Conservation (phyloP, 2,329 filamentous ascomycete genomes). For the Xylariaceae sp. region DNA sequence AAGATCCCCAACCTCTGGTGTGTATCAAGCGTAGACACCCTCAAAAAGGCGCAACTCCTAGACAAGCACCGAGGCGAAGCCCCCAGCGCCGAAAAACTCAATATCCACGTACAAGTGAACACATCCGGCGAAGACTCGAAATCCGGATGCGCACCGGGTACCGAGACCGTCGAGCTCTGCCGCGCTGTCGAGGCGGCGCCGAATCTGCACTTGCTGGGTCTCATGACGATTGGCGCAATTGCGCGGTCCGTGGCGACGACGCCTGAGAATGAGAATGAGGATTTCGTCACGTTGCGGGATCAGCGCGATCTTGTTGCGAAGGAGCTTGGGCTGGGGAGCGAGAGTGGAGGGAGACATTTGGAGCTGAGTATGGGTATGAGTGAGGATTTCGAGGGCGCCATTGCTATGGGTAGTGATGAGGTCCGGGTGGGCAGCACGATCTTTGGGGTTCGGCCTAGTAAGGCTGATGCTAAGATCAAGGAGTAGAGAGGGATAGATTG, state of each 20-base stretch:
- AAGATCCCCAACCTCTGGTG: slow-evolving; percentile 86
- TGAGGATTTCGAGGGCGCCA: slow-evolving; percentile 87
- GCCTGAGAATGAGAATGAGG: slow-evolving; percentile 80
- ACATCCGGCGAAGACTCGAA: slow-evolving; percentile 86
- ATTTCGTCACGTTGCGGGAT: slow-evolving; percentile 68
- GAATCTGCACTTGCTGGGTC: slow-evolving; percentile 67
- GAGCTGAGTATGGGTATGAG: slow-evolving; percentile 99
- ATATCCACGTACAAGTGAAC: slow-evolving; percentile 90
- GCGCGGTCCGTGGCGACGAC: slow-evolving; percentile 73
- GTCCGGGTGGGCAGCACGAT: slow-evolving; percentile 92
- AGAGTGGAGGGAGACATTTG: slow-evolving; percentile 47
- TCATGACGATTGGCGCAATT: slow-evolving; percentile 98
- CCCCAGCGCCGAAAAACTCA: slow-evolving; percentile 44
- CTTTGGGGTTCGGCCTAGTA: slow-evolving; percentile 78
- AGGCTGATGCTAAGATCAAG: slow-evolving; percentile 69
- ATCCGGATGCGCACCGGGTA: slow-evolving; percentile 70
- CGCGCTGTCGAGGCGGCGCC: slow-evolving; percentile 60
- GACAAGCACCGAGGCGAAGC: slow-evolving; percentile 69
- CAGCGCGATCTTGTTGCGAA: slow-evolving; percentile 66
- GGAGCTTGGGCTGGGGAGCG: slow-evolving; percentile 50
- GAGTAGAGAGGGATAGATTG: slow-evolving; percentile 11
- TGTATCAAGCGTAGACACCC: slow-evolving; percentile 83
- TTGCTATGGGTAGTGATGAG: slow-evolving; percentile 78
- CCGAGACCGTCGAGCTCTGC: slow-evolving; percentile 61
- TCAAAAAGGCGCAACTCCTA: slow-evolving; percentile 82